These are phyloP conservation scores for Coprinopsis strossmayeri DNA, from an alignment of 768 basidiomycete species.

Conservation along the genomic window DNA sequence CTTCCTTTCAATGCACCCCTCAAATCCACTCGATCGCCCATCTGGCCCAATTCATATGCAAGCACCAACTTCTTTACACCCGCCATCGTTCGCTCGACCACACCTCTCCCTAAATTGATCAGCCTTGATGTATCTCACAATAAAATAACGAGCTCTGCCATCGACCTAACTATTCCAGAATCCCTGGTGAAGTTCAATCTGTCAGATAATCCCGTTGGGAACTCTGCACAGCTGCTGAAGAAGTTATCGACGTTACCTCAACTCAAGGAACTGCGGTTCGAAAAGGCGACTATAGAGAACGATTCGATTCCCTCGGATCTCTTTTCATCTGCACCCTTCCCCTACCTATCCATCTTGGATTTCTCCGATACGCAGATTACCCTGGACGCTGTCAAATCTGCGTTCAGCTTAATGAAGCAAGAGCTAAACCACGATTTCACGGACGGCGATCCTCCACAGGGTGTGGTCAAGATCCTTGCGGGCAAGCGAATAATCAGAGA, in stretches of 20 bases:
- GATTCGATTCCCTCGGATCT: slow-evolving; percentile 45
- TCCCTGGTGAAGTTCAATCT: slow-evolving; percentile 54
- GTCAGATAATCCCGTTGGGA: slow-evolving; percentile 60
- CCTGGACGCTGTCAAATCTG: slow-evolving; percentile 33
- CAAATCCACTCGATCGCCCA: slow-evolving; percentile 18
- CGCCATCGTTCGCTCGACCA: slow-evolving; percentile 51
- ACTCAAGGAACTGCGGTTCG: slow-evolving; percentile 52
- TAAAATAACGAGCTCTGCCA: slow-evolving; percentile 44
- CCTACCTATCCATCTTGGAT: slow-evolving; percentile 51
- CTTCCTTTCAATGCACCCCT: slow-evolving; percentile 64
- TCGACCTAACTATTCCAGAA: slow-evolving; percentile 51
- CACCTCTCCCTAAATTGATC: slow-evolving; percentile 62
- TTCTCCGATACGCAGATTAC: slow-evolving; percentile 60
- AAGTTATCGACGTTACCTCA: slow-evolving; percentile 40
- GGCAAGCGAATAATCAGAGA: slow-evolving; percentile 71
- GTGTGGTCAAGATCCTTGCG: slow-evolving; percentile 48
- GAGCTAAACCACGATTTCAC: slow-evolving; percentile 49
- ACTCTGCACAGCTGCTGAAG: slow-evolving; percentile 35
- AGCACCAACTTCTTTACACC: slow-evolving; percentile 59
- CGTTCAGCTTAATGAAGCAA: slow-evolving; percentile 43
- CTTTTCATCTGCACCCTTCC: slow-evolving; percentile 37
- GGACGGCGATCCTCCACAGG: slow-evolving; percentile 44
- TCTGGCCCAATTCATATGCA: slow-evolving; percentile 23
- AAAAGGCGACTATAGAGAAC: slow-evolving; percentile 53
- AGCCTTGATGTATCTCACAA: slow-evolving; percentile 64